Base-by-base conservation (phyloP, 495 filamentous ascomycete species). In the Xylaria longipes region DNA sequence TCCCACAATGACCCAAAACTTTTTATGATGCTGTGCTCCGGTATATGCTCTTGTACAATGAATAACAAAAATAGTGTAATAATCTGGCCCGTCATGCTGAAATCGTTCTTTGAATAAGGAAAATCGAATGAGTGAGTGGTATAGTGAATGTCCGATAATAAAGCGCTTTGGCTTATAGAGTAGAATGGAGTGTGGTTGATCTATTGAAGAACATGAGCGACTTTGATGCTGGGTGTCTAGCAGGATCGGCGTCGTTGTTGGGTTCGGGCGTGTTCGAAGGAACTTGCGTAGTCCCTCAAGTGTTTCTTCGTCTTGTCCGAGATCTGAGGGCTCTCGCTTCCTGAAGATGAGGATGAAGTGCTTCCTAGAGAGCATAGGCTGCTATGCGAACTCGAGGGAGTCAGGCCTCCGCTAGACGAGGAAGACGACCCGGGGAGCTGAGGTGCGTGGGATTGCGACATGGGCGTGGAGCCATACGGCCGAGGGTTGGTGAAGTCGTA, bases 321-420 rank as follows among this genome's bases (percentile, higher is more conserved):
- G 71, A 95, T 83, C 48, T 87, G 82, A 9, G 83, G 79, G 22
- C 82, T 78, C 69, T 90, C 89, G 54, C 84, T 80, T n/a, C 81
- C 76, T 22, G 69, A 65, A 29, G 69, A 71, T 22, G 69, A 65
- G n/a, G 69, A 71, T 5, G 86, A 84, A 22, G 84, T 87, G 78
- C 91, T 92, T 65, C 89, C 87, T 46, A 95, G 87, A 25, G 94
- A 97, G 72, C 89, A 92, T 43, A 97, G 87, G 61, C 93, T 97
- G 66, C 92, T 93, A 75, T 93, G 92, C 8, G 94, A 97, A 35
- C 91, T 92, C 37, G 94, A 96, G 12, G 93, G 91, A 3, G 92
- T 93, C 46, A 95, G 85, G 29, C 78, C 80, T n/a, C 72, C 71
- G 65, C 75, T 72, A 52, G 83, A 60, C 20, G 75, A 67, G 3